Conservation (phyloP, 2,329 filamentous ascomycete species). For the Fusarium sp. region DNA sequence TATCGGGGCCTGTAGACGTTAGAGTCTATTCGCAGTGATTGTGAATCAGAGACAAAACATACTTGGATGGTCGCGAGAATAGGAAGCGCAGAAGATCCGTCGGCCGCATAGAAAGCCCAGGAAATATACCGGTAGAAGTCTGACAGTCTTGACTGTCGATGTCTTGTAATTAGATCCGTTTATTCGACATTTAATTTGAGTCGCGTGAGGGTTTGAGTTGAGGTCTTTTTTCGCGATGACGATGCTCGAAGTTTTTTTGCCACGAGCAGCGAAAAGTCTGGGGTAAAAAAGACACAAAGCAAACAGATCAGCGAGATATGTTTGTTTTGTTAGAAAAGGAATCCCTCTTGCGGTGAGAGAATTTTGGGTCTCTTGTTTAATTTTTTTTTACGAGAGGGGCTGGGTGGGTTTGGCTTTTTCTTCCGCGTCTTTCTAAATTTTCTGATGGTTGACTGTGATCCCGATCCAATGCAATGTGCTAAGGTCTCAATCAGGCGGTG, state of each 20-base stretch:
- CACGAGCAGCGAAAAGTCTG: background rate
- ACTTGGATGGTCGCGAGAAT: slow-evolving; percentile 91
- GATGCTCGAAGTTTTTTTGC: background rate
- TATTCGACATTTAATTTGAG: slow-evolving; percentile 44
- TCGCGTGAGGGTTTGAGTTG: slow-evolving; percentile 37
- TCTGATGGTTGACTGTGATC: slow-evolving; percentile 8
- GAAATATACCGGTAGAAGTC: slow-evolving; percentile 38
- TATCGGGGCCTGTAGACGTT: slow-evolving; percentile 65
- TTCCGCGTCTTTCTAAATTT: background rate
- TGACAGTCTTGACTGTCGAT: slow-evolving; percentile 44
- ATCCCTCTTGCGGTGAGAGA: slow-evolving; percentile 40
- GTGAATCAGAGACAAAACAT: slow-evolving; percentile 53
- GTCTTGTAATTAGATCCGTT: slow-evolving; percentile 37
- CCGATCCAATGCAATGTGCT: slow-evolving; percentile 36
- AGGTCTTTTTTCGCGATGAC: background rate
- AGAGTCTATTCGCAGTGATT: background rate
- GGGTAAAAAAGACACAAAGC: background rate
- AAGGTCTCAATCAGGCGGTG: slow-evolving; percentile 39
- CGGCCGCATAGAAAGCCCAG: slow-evolving; percentile 84
- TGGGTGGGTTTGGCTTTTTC: slow-evolving; percentile 9
- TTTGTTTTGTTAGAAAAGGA: slow-evolving; percentile 14
- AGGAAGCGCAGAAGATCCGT: slow-evolving; percentile 92
- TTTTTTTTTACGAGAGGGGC: slow-evolving; percentile 1
- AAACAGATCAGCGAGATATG: slow-evolving; percentile 11
- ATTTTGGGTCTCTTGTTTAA: slow-evolving; percentile 31